Conservation (phyloP, 73 alveolate genomes). For the Paramecium bursaria region DNA sequence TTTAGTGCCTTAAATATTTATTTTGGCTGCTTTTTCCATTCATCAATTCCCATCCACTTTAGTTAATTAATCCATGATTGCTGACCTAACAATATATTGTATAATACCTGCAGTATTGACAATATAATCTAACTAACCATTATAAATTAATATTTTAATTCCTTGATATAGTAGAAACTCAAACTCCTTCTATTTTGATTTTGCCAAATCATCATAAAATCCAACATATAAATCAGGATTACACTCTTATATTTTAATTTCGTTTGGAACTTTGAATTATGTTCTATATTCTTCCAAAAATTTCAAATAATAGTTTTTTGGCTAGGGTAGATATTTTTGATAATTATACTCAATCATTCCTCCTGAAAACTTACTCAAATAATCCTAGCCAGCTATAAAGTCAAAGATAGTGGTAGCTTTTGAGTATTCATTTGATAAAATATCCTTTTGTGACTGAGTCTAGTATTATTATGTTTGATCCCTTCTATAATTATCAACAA, state of each 20-base stretch:
- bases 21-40: slow-evolving; percentile 28
- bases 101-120: slow-evolving; percentile 4
- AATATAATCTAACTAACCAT: slow-evolving; percentile 25
- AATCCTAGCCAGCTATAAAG: not conserved
- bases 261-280: slow-evolving; percentile 20
- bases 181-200: not conserved
- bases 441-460: not conserved
- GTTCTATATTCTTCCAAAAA: not conserved
- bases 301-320: not conserved
- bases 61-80: no score
- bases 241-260: not conserved
- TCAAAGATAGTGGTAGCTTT: slow-evolving; percentile 18
- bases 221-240: not conserved
- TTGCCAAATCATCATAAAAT: slow-evolving; percentile 1
- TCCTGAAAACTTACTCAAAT: slow-evolving; percentile 7
- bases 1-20: not conserved
- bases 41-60: slow-evolving; percentile 1
- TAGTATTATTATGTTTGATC: not conserved
- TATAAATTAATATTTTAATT: slow-evolving; percentile 8
- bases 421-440: not conserved
- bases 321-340: not conserved
- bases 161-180: slow-evolving; percentile 26
- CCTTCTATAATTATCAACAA: not conserved
- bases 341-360: not conserved
- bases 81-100: not conserved